Conservation (phyloP, 139 green algal genomes). For the Coelastrella sp. region DNA sequence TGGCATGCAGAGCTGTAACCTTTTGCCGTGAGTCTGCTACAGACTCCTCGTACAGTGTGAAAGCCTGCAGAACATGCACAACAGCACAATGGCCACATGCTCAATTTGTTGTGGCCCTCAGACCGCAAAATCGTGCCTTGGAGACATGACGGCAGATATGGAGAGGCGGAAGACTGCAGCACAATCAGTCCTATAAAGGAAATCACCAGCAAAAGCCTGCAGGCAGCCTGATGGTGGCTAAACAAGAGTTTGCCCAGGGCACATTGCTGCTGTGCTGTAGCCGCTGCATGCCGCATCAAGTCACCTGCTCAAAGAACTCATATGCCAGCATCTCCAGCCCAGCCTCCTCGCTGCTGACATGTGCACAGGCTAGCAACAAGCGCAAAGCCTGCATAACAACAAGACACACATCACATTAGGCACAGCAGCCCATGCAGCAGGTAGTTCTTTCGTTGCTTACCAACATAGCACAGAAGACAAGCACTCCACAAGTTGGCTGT, state of each 20-base stretch:
- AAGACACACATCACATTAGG: neutral
- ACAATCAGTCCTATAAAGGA: too few species aligned
- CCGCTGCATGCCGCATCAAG: neutral
- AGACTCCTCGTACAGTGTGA: conserved; percentile 93
- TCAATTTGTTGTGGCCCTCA: too few species aligned
- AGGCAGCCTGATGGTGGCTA: too few species aligned
- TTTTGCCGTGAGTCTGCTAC: conserved; percentile 87
- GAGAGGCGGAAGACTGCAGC: too few species aligned
- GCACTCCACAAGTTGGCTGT: too few species aligned
- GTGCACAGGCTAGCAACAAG: conserved; percentile 82
- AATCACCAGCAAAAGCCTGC: too few species aligned
- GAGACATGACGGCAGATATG: too few species aligned
- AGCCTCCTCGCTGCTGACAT: conserved; percentile 80
- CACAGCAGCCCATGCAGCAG: neutral
- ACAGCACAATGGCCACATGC: too few species aligned
- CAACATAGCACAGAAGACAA: too few species aligned
- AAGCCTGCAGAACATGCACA: conserved; percentile 70
- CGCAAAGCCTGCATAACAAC: conserved; percentile 77
- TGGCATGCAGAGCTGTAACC: conserved; percentile 79
- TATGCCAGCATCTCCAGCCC: conserved; percentile 90
- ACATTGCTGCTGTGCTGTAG: neutral
- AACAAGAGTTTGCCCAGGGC: too few species aligned
- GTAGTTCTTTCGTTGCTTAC: neutral
- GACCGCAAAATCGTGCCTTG: too few species aligned
- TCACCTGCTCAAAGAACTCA: conserved; percentile 94